These are phyloP conservation scores for Ogataea allantospora DNA, from an alignment of 805 yeast genomes.

Conservation along the genomic window DNA sequence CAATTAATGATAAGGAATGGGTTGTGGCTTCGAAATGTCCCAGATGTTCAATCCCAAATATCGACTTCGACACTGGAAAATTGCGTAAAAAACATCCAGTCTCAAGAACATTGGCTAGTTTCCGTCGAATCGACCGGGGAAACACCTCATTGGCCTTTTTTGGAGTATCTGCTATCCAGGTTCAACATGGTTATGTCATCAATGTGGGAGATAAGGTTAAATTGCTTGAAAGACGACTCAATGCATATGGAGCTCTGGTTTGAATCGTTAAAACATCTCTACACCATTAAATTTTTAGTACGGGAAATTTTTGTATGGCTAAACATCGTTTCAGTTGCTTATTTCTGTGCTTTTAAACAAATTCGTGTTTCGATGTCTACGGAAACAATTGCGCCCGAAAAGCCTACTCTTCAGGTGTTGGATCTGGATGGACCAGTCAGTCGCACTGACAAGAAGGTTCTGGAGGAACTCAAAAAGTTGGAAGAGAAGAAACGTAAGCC, in stretches of 20 bases:
- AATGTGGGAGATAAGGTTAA: conserved; percentile 23
- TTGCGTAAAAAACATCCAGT: conserved; percentile 19
- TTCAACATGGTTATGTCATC: conserved; percentile 20
- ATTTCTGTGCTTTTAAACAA: conserved; percentile 1
- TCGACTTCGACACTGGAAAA: conserved; percentile 20
- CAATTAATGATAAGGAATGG: conserved; percentile 20
- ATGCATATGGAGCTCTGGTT: conserved; percentile 14
- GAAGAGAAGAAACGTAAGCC: conserved; percentile 39
- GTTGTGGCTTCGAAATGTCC: conserved; percentile 29
- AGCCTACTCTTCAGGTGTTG: conserved; percentile 12
- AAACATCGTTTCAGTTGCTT: conserved; percentile 17
- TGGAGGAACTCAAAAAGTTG: conserved; percentile 18
- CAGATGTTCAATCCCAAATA: conserved; percentile 28
- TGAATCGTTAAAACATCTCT: conserved; percentile 4
- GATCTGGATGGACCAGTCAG: conserved; percentile 30
- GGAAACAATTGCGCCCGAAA: conserved; percentile 6
- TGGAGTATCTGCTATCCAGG: conserved; percentile 26
- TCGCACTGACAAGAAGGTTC: conserved; percentile 23
- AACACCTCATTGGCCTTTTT: conserved; percentile 16
- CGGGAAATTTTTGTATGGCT: conserved; percentile 10
- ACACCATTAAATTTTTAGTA: conserved; percentile 15
- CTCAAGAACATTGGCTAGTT: conserved; percentile 21
- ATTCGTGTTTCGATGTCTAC: conserved; percentile 8
- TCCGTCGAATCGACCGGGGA: conserved; percentile 26
- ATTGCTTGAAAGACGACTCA: conserved; percentile 20